These are phyloP conservation scores for Ustilago lituana DNA, from an alignment of 1,284 basidiomycete species.

Conservation along the genomic window DNA sequence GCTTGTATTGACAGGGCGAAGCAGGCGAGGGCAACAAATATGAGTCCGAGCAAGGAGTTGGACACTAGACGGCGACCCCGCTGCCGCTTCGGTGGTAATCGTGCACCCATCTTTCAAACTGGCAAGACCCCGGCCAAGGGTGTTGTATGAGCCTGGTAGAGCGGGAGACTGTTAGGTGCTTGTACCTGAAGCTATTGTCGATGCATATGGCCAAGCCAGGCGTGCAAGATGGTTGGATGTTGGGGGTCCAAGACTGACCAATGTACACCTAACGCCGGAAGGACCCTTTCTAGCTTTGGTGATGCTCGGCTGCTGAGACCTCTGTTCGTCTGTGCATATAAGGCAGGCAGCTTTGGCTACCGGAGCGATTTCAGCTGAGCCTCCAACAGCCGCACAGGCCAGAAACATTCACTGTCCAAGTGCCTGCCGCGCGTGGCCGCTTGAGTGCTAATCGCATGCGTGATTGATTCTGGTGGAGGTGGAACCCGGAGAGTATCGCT, in stretches of 20 bases:
- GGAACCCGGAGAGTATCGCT: too few species aligned
- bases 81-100: not conserved
- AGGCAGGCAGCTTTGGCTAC: too few species aligned
- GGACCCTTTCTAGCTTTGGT: conserved; percentile 17
- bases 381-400: conserved; percentile 13
- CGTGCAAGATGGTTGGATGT: too few species aligned
- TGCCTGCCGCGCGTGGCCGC: too few species aligned
- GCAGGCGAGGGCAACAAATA: not conserved
- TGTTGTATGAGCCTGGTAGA: not conserved
- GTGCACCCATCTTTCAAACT: conserved; percentile 2
- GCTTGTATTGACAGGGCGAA: not conserved
- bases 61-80: not conserved
- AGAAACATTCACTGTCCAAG: conserved; percentile 12
- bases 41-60: not conserved
- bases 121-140: too few species aligned
- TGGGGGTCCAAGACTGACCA: too few species aligned
- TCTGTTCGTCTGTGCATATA: not conserved
- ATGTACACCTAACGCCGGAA: too few species aligned
- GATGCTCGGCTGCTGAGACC: too few species aligned
- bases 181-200: too few species aligned
- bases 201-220: too few species aligned
- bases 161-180: not conserved
- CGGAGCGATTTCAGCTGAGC: too few species aligned
- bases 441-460: too few species aligned
- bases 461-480: conserved; percentile 15